phyloP scores from a whole-genome alignment of 2,329 filamentous ascomycete genomes.

The Cadophora gregata region DNA sequence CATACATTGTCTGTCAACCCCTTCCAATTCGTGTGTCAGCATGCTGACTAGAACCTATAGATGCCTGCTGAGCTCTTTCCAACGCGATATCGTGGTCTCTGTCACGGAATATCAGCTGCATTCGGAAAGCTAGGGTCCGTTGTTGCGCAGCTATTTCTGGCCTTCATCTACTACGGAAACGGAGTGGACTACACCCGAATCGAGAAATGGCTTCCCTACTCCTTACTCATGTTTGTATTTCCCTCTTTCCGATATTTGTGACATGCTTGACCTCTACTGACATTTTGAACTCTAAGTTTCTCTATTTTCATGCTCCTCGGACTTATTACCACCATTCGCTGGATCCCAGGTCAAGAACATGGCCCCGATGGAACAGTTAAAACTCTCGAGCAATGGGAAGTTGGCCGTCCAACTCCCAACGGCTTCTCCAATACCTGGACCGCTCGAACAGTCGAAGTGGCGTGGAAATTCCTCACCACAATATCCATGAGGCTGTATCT shows the following conservation, averaged over 20 bases:
- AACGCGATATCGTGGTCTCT: slow-evolving; percentile 26
- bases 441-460: slow-evolving; percentile 17
- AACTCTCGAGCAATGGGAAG: slow-evolving; percentile 35
- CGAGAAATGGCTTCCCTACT: slow-evolving; percentile 34
- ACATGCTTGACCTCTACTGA: not conserved
- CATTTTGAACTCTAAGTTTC: slow-evolving; percentile 22
- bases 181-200: slow-evolving; percentile 25
- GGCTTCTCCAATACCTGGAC: slow-evolving; percentile 23
- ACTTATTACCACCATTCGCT: slow-evolving; percentile 30
- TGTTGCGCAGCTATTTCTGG: slow-evolving; percentile 29
- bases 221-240: slow-evolving; percentile 32
- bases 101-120: slow-evolving; percentile 26
- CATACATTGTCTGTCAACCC: slow-evolving; percentile 21
- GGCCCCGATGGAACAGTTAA: slow-evolving; percentile 27
- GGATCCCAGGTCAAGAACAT: slow-evolving; percentile 31
- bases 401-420: slow-evolving; percentile 29
- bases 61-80: slow-evolving; percentile 27
- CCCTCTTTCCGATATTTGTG: no score
- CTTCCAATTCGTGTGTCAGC: not conserved
- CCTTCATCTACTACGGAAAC: slow-evolving; percentile 32
- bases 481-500: slow-evolving; percentile 21
- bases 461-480: slow-evolving; percentile 22
- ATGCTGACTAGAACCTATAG: not conserved
- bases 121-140: slow-evolving; percentile 24
- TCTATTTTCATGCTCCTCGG: slow-evolving; percentile 37